These are phyloP conservation scores for Paramecium tetraurelia DNA, from an alignment of 73 alveolate genomes.

Conservation along the genomic window DNA sequence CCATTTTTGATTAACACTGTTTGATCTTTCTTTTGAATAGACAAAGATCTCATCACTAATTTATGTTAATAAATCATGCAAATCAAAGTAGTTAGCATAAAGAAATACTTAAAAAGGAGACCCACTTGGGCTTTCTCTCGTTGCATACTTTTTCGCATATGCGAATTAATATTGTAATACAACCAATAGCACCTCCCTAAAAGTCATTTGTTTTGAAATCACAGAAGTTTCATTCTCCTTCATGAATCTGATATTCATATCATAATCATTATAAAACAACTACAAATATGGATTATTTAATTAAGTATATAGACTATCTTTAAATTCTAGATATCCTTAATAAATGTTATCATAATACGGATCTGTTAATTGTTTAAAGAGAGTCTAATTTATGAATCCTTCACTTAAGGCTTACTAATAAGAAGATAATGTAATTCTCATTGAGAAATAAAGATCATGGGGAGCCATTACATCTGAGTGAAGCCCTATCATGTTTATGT, in stretches of 20 bases:
- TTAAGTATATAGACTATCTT: not conserved
- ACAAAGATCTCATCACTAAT: not conserved
- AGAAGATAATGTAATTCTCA: not conserved
- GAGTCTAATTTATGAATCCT: not conserved
- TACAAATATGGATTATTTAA: not conserved
- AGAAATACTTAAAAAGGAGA: not conserved
- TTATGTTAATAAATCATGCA: not conserved
- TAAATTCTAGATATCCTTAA: slow-evolving; percentile 14
- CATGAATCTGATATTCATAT: not conserved
- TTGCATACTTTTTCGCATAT: not conserved
- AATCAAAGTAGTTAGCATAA: not conserved
- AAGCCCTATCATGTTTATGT: not conserved
- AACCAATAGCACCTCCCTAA: not conserved
- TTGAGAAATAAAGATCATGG: slow-evolving; percentile 6
- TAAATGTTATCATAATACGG: not conserved
- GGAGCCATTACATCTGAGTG: slow-evolving; percentile 41
- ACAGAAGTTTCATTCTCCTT: not conserved
- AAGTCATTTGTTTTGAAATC: not conserved
- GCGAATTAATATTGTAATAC: not conserved
- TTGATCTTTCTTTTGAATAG: not conserved
- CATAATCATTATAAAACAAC: not conserved
- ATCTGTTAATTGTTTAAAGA: not conserved
- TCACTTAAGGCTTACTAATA: not conserved
- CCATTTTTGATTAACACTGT: not conserved
- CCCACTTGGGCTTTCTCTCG: not conserved